Base-by-base conservation (phyloP, 441 rosid genomes). In the Gossypium davidsonii region DNA sequence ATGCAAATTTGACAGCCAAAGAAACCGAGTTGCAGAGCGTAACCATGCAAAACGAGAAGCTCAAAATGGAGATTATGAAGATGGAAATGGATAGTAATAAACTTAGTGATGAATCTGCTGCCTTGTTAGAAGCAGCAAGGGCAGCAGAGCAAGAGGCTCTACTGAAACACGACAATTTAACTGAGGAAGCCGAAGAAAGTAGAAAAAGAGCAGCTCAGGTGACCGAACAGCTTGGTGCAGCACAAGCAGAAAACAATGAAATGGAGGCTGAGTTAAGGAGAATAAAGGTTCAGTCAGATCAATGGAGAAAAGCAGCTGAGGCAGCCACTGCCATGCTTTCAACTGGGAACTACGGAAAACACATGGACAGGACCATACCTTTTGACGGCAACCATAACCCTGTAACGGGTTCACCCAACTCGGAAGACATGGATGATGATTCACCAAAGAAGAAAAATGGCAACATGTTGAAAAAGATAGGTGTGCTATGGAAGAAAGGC, bases 271-370 rank as follows among this genome's bases (percentile, higher is more conserved):
- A 96, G 80, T 72, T 93, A 31, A 91, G 98, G 87, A 89, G 84
- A 85, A 76, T 93, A 64, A 96, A 91, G 81, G 98, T 93, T 78
- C 99, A 96, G 74, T 85, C 98, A 39, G 94, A 96, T 77, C 99
- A 91, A 73, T 91, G 99, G 99, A 88, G 99, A 85, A 95, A 95
- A 83, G 98, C 99, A 6, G 99, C 97, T 0, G 97, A 93, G 84
- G 97, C 97, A 3, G 98, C 99, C 0, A 91, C 98, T 12, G 77
- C 97, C 34, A 90, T 93, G 86, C 83, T 96, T 64, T 81, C 94
- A 14, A 76, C 86, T 4, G 92, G 91, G 61, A 90, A 86, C 83
- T 85, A 86, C 34, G 96, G 97, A 63, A 91, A 89, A 82, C 75
- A 81, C 10, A 83, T 73, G 37, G 94, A 92, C 73, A 83, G 90